These are phyloP conservation scores for Osmozyma mogii DNA, from an alignment of 805 yeast species.

Conservation along the genomic window DNA sequence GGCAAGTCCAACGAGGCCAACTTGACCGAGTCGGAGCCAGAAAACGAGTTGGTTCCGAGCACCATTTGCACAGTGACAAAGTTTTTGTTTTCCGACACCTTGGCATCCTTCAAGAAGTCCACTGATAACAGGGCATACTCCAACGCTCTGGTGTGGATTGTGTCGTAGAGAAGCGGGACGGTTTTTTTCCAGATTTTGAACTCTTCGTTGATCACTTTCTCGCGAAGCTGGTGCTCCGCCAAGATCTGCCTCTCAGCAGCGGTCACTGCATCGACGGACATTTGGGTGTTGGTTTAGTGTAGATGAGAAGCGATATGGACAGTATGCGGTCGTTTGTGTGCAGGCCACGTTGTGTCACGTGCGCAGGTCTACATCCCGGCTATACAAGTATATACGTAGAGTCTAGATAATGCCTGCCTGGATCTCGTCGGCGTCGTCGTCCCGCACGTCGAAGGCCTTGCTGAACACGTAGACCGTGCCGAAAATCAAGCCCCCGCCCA, in stretches of 20 bases:
- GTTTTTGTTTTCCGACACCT: conserved; percentile 18
- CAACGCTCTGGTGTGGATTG: conserved; percentile 59
- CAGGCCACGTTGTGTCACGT: neutral
- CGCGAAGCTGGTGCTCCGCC: conserved; percentile 44
- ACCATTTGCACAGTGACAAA: conserved; percentile 31
- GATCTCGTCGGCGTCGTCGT: conserved; percentile 18
- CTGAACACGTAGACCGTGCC: conserved; percentile 78
- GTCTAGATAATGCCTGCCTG: no score
- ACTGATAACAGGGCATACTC: conserved; percentile 67
- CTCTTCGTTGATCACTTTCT: conserved; percentile 67
- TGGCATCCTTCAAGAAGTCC: conserved; percentile 53
- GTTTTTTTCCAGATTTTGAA: conserved; percentile 78
- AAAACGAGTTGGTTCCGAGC: conserved; percentile 41
- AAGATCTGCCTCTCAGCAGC: conserved; percentile 30
- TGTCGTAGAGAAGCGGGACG: conserved; percentile 69
- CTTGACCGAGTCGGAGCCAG: conserved; percentile 36
- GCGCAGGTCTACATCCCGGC: conserved; percentile 2
- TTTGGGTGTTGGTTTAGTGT: neutral
- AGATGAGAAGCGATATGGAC: neutral
- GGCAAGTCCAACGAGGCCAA: conserved; percentile 42
- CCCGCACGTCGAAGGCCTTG: conserved; percentile 53
- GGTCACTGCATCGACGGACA: conserved; percentile 7
- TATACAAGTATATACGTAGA: no score
- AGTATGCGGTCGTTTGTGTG: neutral
- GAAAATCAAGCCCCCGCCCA: conserved; percentile 81